phyloP scores from a whole-genome alignment of 306 rosid genomes.

The Cucurbita pepo region DNA sequence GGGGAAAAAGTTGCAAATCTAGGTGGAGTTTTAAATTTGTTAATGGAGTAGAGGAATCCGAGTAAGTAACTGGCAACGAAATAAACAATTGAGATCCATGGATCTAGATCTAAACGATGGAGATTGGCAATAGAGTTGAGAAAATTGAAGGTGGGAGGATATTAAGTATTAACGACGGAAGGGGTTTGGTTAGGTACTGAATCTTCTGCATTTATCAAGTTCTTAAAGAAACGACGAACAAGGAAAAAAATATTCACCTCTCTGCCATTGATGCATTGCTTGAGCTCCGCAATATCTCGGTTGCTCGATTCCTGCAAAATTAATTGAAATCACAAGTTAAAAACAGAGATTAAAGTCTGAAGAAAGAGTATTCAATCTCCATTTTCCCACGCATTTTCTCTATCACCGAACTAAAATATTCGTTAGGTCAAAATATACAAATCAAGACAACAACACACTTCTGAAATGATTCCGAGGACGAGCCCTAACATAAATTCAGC shows the following conservation, averaged over 20 bases:
- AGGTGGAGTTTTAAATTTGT: not conserved
- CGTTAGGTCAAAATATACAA: not conserved
- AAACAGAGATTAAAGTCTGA: not conserved
- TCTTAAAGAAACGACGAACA: no score
- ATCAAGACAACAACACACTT: not conserved
- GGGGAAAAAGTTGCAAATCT: not conserved
- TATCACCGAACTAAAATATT: not conserved
- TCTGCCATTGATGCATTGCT: slow-evolving; percentile 65
- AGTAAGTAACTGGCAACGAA: slow-evolving; percentile 40
- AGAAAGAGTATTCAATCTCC: not conserved
- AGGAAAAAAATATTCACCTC: slow-evolving; percentile 24
- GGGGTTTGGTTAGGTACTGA: slow-evolving; percentile 6
- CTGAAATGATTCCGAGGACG: not conserved
- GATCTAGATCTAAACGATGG: slow-evolving; percentile 42
- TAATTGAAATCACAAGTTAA: not conserved
- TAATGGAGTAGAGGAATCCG: slow-evolving; percentile 20
- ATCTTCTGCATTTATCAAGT: not conserved
- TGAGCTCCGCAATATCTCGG: slow-evolving; percentile 42
- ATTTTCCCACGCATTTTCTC: not conserved
- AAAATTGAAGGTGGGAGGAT: not conserved
- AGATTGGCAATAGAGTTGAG: slow-evolving; percentile 7
- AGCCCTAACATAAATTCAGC: not conserved
- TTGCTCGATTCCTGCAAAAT: slow-evolving; percentile 29
- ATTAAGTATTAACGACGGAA: slow-evolving; percentile 8
- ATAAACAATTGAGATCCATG: slow-evolving; percentile 52